Percentiles rank a stretch among this genome's conserved stretches.
Evolutionary conservation across 2,329 filamentous ascomycete species (phyloP).

Genomic region (Sporothrix brunneoviolacea): DNA sequence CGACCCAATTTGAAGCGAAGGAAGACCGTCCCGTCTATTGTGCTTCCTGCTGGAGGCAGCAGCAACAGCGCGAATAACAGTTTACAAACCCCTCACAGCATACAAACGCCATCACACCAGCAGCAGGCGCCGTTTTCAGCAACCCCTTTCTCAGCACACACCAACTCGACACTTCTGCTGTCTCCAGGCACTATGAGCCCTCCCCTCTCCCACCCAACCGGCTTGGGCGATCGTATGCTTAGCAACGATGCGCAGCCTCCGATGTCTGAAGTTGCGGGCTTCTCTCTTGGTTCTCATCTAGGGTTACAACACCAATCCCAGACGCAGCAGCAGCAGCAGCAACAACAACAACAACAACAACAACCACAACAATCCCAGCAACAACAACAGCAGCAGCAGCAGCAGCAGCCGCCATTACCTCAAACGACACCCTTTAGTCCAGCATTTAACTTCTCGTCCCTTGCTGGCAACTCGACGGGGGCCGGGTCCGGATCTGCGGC

Average conservation of each 20-base stretch:
- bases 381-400: constrained; percentile 21
- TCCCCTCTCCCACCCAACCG: background rate
- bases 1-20: constrained; percentile 44
- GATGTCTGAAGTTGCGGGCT: background rate
- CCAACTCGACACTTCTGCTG: background rate
- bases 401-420: background rate
- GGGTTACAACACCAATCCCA: constrained; percentile 12
- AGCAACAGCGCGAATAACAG: constrained; percentile 19
- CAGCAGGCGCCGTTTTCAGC: constrained; percentile 7
- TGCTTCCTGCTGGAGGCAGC: constrained; percentile 9
- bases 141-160: background rate
- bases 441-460: constrained; percentile 21
- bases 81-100: constrained; percentile 24
- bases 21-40: constrained; percentile 33
- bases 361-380: constrained; percentile 18
- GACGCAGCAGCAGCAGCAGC: constrained; percentile 21
- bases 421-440: constrained; percentile 19
- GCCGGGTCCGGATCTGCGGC: background rate
- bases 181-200: constrained; percentile 1
- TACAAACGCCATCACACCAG: constrained; percentile 23
- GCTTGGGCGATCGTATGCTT: background rate
- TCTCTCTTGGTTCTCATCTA: background rate
- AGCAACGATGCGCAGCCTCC: background rate
- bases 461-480: background rate
- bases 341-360: constrained; percentile 18